phyloP scores from a whole-genome alignment of 768 basidiomycete genomes.

The Boletus coccyginus region DNA sequence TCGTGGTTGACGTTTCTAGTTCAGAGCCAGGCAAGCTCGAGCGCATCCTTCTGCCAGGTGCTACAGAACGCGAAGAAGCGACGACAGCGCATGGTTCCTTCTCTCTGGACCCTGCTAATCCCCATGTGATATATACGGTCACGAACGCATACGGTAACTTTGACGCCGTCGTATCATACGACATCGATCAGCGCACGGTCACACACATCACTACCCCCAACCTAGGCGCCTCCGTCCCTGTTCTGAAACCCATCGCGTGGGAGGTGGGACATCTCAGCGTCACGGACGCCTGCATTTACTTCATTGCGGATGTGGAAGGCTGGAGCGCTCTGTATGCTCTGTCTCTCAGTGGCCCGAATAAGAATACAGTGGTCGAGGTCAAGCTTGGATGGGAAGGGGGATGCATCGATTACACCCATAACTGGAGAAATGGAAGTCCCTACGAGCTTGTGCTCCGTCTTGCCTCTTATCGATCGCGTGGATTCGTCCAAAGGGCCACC shows the following conservation, averaged over 20 bases:
- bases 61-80: conserved; percentile 30
- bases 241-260: conserved; percentile 37
- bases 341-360: conserved; percentile 30
- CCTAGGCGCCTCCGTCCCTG: conserved; percentile 22
- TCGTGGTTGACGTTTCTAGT: conserved; percentile 35
- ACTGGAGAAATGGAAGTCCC: conserved; percentile 34
- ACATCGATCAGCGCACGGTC: conserved; percentile 29
- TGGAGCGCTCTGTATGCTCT: conserved; percentile 31
- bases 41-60: conserved; percentile 34
- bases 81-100: conserved; percentile 26
- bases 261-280: conserved; percentile 26
- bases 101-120: conserved; percentile 29
- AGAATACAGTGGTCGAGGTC: conserved; percentile 32
- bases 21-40: conserved; percentile 21
- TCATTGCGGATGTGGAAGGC: conserved; percentile 40
- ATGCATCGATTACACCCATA: conserved; percentile 28
- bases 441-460: conserved; percentile 33
- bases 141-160: conserved; percentile 42
- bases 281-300: conserved; percentile 29
- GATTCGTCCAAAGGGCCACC: conserved; percentile 25
- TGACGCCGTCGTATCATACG: conserved; percentile 34
- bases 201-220: conserved; percentile 39
- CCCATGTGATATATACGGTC: conserved; percentile 33
- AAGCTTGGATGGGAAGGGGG: conserved; percentile 32
- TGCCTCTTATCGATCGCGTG: conserved; percentile 30